Base-by-base conservation (phyloP, 106 monocot genomes). In the Phalaenopsis aphrodite region DNA sequence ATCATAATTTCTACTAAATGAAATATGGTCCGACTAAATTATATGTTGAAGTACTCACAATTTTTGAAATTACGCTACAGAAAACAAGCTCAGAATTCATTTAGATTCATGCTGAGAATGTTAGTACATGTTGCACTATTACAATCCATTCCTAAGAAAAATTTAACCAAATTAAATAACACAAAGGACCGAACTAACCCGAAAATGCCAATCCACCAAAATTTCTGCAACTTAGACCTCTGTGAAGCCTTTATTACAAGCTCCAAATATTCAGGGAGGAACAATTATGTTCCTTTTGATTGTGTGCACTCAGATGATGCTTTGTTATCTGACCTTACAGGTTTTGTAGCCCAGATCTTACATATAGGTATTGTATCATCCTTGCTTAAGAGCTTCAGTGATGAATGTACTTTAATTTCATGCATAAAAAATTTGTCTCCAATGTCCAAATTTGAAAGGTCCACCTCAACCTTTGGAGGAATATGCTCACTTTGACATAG, bases 381-480 rank as follows among this genome's bases (percentile, higher is more conserved):
- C 72, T 88, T 88, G 77, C 78, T 91, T 66, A 95, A 76, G 61
- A 91, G 85, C 82, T 89, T 88, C 77, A 95, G 52, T 18, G 89
- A 95, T 75, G 89, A 66, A 78, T 90, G 84, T 18, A 91, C 90
- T 38, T 84, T 38, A n/a, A 90, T 49, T 64, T 96, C 93, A 55
- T 82, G 76, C 68, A 90, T 77, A 41, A 83, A 73, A 71, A 96
- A 75, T 85, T 56, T 84, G 66, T 93, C 96, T 42, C 90, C 91
- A 18, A 96, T 86, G 45, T 96, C 93, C 19, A 91, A 78, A 36
- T 88, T 93, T 84, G 85, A 72, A 67, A 96, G 56, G 66, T 96
- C 87, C 52, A 96, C 91, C 81, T 96, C 93, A 79, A 96, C 84
- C 39, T 93, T 93, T 23, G 47, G 90, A 77, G 93, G 93, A 58